Evolutionary conservation across 192 early-diverging fungal species (phyloP).

Genomic region (Rhizophagus sp.): DNA sequence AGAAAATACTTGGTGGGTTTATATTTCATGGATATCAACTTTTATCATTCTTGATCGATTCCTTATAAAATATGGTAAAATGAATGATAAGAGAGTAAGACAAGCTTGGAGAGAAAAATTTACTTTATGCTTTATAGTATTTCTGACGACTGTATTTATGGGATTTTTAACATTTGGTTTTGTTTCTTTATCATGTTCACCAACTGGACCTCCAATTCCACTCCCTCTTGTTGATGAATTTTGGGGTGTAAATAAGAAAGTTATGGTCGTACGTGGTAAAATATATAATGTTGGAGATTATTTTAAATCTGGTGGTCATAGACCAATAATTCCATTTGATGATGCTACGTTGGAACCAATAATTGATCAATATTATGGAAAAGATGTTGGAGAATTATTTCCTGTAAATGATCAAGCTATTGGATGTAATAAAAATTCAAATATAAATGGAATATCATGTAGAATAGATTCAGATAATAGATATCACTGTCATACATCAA

Average conservation of each 20-base stretch:
- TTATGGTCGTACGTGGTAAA: conserved; percentile 1
- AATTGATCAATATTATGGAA: background rate
- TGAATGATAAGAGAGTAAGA: background rate
- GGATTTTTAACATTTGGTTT: conserved; percentile 56
- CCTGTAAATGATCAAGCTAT: background rate
- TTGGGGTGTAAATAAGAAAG: background rate
- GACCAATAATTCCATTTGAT: background rate
- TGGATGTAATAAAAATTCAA: conserved; percentile 1
- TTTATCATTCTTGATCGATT: background rate
- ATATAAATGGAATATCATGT: too few species aligned
- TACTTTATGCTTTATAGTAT: conserved; percentile 47
- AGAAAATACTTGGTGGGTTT: background rate
- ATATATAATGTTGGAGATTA: conserved; percentile 13
- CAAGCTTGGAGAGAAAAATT: conserved; percentile 66
- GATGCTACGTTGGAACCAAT: background rate
- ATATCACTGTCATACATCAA: conserved; percentile 23
- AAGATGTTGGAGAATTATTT: conserved; percentile 26
- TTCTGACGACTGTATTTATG: conserved; percentile 37
- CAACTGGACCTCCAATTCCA: background rate
- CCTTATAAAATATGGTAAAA: background rate
- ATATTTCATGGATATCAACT: background rate
- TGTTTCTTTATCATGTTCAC: background rate
- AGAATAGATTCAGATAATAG: background rate
- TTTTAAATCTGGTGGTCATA: background rate
- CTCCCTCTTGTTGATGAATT: background rate